Base-by-base conservation (phyloP, 192 early-diverging fungal species). In the Dissophora globulifera region DNA sequence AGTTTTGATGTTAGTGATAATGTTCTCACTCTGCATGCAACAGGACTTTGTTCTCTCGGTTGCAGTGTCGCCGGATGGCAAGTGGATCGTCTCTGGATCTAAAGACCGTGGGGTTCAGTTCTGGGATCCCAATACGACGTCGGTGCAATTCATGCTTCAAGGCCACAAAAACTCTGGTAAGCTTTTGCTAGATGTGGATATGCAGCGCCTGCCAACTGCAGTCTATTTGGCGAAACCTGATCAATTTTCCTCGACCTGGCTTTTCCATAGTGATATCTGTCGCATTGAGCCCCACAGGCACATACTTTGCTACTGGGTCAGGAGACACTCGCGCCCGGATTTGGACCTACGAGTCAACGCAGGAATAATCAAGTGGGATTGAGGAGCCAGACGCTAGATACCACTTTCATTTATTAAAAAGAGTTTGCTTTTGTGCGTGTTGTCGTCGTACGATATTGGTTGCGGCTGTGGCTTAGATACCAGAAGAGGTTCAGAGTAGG, bases 41-140 rank as follows among this genome's bases (percentile, higher is more conserved):
- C 82, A 91, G 79, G 96, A 99, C 83, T 99, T 95, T 93, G 96
- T 99, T 22, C 85, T 99, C 32, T 96, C 94, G 0, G 96, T 99
- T 20, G 96, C 93, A 1, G 92, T 88, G 55, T 89, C 91, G 42
- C 88, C 91, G 0, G 89, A 91, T 70, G 91, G 88, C 55, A 89
- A 93, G 78, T 98, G 94, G 94, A 89, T 97, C 26, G 92, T 96
- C 7, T 92, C 92, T 63, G 93, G 94, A 46, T 92, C 91, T 72
- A 96, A 98, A 72, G 96, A 97, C 78, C 89, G 95, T 50, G 87
- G 86, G 8, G 95, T 99, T 35, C 94, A 93, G 58, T 94, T 98
- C 71, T 97, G 95, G 96, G 94, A 96, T 79, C 91, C 92, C 32
- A 83, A 84, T 55, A 88, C 86, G 1, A 87, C 81, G 19, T 83